Evolutionary conservation across 169 alveolate genomes (phyloP), one percentile per base, ranked within the genome.

Genomic region (Plasmodium blacklocki): DNA sequence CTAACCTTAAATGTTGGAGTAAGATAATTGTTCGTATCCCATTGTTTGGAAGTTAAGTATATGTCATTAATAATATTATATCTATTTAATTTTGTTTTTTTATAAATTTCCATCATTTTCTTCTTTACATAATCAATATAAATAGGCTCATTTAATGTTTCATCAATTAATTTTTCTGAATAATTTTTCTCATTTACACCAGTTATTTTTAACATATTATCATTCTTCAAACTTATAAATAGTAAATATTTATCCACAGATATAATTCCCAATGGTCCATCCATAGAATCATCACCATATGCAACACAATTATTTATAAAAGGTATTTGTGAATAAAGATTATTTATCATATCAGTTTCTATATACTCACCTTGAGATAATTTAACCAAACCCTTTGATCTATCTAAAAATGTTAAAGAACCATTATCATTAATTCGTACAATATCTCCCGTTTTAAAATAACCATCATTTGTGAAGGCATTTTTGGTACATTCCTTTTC

Each of bases 251-350:
- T 80, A 54, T 80, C 83, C 0, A 80, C 21, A 0, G 74, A 67
- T 0, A 80, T 39, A 2, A 80, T 67, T 3, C 74, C 90, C 8
- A 80, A 9, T 3, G 90, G 90, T 2, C 90, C 83, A 67, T 80
- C 90, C 56, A 80, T 19, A 11, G 78, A 3, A 12, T 80, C 90
- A 54, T 80, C 90, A 14, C 83, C 90, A 80, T 80, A 80, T 45
- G 54, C 90, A 1, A 80, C 73, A 80, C 90, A 80, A 43, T 47
- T 12, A 29, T 59, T 62, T 2, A 80, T 21, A 67, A 67, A 80
- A 2, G 74, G 60, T 0, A 80, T 39, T 11, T 54, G 73, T 15
- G 90, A 50, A 39, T 80, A 80, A 0, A 80, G 9, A 47, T n/a
- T n/a, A n/a, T n/a, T n/a, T n/a, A n/a, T n/a, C n/a, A n/a, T n/a